These are phyloP conservation scores for Sporothrix globosa DNA, from an alignment of 2,329 filamentous ascomycete species.

Conservation along the genomic window DNA sequence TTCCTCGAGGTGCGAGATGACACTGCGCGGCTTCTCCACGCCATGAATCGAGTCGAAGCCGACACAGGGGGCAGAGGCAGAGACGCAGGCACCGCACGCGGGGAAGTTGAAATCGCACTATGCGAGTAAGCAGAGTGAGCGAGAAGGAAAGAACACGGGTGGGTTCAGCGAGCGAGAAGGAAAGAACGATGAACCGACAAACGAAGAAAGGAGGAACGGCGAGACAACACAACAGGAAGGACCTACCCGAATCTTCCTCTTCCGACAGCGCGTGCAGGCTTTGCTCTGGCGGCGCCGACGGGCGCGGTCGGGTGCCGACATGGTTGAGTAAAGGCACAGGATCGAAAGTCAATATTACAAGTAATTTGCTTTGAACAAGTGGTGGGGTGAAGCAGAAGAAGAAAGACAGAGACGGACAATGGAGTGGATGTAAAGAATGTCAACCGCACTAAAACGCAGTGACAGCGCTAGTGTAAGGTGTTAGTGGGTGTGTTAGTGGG, in stretches of 20 bases:
- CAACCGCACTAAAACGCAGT: background rate
- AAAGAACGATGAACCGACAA: too few relatives aligned
- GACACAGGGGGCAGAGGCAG: background rate
- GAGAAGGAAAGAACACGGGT: background rate
- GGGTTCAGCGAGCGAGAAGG: background rate
- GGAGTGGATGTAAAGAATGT: too few relatives aligned
- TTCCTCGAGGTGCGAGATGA: conserved; percentile 24
- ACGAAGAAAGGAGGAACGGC: background rate
- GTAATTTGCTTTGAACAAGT: too few relatives aligned
- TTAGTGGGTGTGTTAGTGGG: too few relatives aligned
- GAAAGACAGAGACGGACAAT: too few relatives aligned
- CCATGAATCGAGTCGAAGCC: conserved; percentile 26
- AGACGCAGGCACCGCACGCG: background rate
- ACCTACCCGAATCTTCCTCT: conserved; percentile 8
- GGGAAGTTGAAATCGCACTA: conserved; percentile 9
- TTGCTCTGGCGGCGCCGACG: conserved; percentile 11
- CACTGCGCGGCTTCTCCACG: conserved; percentile 23
- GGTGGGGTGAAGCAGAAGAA: too few relatives aligned
- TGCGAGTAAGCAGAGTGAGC: background rate
- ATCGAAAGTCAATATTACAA: background rate
- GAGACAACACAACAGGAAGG: background rate
- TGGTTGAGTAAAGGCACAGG: background rate
- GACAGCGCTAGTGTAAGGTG: background rate
- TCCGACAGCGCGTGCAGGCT: conserved; percentile 4
- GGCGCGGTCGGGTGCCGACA: background rate